Evolutionary conservation across 2,329 filamentous ascomycete genomes (phyloP).

Genomic region (Parasarocladium wereldwijsianum): DNA sequence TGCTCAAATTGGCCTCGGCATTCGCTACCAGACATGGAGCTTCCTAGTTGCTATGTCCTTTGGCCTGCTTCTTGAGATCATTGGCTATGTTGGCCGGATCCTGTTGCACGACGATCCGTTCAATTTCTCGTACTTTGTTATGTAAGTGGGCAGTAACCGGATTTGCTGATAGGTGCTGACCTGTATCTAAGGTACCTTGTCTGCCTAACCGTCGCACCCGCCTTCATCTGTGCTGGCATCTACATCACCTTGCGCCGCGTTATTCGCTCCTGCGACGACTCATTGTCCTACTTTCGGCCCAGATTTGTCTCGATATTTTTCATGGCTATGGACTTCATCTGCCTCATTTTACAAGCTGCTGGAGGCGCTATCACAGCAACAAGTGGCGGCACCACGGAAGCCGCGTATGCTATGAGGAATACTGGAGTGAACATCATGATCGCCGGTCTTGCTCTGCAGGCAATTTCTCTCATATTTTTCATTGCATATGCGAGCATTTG

Average conservation of each 20-base stretch:
- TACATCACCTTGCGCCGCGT: conserved; percentile 41
- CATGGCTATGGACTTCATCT: conserved; percentile 33
- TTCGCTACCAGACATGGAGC: too few relatives aligned
- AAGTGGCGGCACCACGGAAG: conserved; percentile 11
- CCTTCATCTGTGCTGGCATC: conserved; percentile 46
- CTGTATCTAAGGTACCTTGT: conserved; percentile 26
- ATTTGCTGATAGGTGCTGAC: too few relatives aligned
- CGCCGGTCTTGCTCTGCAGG: conserved; percentile 32
- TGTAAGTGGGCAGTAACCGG: too few relatives aligned
- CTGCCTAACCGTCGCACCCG: conserved; percentile 45
- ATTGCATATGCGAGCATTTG: conserved; percentile 19
- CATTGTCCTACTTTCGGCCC: conserved; percentile 17
- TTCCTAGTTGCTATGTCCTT: too few relatives aligned
- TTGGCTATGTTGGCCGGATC: too few relatives aligned
- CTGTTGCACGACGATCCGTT: too few relatives aligned
- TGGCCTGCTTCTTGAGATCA: too few relatives aligned
- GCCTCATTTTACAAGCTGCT: conserved; percentile 32
- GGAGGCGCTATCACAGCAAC: conserved; percentile 28
- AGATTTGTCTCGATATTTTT: conserved; percentile 18
- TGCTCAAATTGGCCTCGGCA: too few relatives aligned
- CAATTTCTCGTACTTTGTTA: too few relatives aligned
- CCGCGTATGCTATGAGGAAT: too few relatives aligned
- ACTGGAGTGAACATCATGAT: conserved; percentile 46
- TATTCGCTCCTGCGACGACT: conserved; percentile 25
- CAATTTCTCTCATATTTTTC: conserved; percentile 28